Base-by-base conservation (phyloP, 257 asterid species). In the Solanum verrucosum region DNA sequence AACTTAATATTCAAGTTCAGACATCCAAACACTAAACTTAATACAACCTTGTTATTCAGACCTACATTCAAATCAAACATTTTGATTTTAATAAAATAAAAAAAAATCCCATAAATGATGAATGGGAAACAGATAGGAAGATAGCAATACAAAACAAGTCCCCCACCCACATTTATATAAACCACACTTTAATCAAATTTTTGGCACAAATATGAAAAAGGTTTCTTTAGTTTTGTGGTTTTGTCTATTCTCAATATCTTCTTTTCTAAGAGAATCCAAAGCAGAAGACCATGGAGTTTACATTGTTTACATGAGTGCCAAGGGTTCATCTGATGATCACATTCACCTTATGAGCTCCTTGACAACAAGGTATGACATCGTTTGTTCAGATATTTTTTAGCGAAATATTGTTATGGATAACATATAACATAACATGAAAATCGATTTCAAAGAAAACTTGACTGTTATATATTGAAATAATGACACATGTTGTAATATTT, bases 241-340 rank as follows among this genome's bases (percentile, higher is more conserved):
- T 20, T 78, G 86, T 38, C 6, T 38, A 38, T 83, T 89, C 63
- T 18, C 89, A 16, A 9, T 68, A 1, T 52, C n/a, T 9, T 59
- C 20, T 77, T 81, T 87, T 83, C 4, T 52, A 7, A 27, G 84
- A 56, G 87, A 82, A 83, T 83, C 73, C 40, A 83, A 87, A 85
- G 90, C 88, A 52, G 72, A 70, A 78, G 89, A 84, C 4, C 35
- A 94, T 88, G 94, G 93, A 23, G 92, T 95, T 33, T 95, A 95
- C 74, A 95, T 95, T 67, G 99, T 95, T 25, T 96, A 96, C 88
- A 94, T 96, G 95, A 98, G 99, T 67, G 92, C 96, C 86, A 91
- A 94, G 0, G 84, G 84, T 68, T 46, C 92, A 31, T 35, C 90
- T 4, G 88, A 84, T 6, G 93, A 91, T 82, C 96, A 89, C 27